Conservation (phyloP, 2,329 filamentous ascomycete species). For the Thermomyces lanuginosus region DNA sequence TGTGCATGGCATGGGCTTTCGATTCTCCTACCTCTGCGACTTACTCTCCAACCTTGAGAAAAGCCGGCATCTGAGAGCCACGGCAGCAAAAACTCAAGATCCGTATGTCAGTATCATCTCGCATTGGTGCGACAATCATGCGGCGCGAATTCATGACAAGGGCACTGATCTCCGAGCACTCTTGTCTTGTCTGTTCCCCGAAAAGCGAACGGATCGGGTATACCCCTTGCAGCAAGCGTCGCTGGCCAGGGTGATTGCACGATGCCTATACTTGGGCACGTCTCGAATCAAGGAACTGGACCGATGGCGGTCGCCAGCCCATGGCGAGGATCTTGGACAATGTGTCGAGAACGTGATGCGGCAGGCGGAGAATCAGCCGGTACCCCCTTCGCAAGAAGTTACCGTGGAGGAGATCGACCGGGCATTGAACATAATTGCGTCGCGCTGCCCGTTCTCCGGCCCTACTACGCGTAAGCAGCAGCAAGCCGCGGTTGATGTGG, state of each 20-base stretch:
- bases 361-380: conserved; percentile 36
- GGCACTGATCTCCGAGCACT: conserved; percentile 46
- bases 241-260: conserved; percentile 51
- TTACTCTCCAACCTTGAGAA: conserved; percentile 53
- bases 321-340: conserved; percentile 52
- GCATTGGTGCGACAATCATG: conserved; percentile 55
- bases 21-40: conserved; percentile 56
- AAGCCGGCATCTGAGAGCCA: conserved; percentile 22
- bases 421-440: conserved; percentile 49
- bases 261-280: conserved; percentile 47
- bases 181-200: conserved; percentile 59
- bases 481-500: conserved; percentile 24
- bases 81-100: conserved; percentile 13
- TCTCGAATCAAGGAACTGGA: conserved; percentile 46
- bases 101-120: conserved; percentile 33
- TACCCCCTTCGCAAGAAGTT: conserved; percentile 31
- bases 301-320: conserved; percentile 43
- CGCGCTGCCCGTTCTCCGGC: conserved; percentile 54
- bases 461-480: conserved; percentile 36
- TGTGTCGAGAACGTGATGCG: conserved; percentile 52
- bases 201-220: conserved; percentile 59
- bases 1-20: conserved; percentile 35
- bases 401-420: conserved; percentile 58
- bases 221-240: conserved; percentile 49
- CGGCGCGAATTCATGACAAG: conserved; percentile 38